These are phyloP conservation scores for Laguncularia racemosa DNA, from an alignment of 345 rosid genomes.

Conservation along the genomic window DNA sequence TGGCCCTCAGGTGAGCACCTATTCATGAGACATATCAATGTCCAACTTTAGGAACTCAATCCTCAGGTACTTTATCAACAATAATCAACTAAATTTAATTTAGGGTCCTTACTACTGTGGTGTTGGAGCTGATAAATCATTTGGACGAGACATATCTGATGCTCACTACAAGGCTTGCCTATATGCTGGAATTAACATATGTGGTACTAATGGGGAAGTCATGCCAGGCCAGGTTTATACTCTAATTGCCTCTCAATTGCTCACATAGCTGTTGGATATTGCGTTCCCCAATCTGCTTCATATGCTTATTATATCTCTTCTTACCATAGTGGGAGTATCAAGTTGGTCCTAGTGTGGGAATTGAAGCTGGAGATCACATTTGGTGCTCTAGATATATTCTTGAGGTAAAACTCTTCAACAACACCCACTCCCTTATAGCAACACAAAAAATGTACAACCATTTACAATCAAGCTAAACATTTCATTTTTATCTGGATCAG, in stretches of 20 bases:
- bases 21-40: neutral
- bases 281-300: neutral
- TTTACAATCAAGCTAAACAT: no score
- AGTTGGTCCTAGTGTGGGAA: constrained; percentile 96
- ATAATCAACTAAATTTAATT: constrained; percentile 1
- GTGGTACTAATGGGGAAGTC: constrained; percentile 98
- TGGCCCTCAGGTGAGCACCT: constrained; percentile 78
- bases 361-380: constrained; percentile 89
- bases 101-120: constrained; percentile 99
- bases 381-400: constrained; percentile 98
- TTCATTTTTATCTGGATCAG: no score
- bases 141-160: constrained; percentile 95
- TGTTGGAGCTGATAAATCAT: constrained; percentile 94
- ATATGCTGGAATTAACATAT: constrained; percentile 88
- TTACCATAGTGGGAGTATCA: constrained; percentile 93
- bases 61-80: no score
- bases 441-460: neutral
- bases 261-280: neutral
- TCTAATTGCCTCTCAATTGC: neutral
- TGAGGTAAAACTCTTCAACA: constrained; percentile 46
- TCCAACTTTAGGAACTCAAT: no score
- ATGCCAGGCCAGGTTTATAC: constrained; percentile 93
- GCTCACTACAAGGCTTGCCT: constrained; percentile 98
- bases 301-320: neutral
- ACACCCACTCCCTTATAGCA: neutral